Base-by-base conservation (phyloP, 2,329 filamentous ascomycete genomes). In the Xylariaceae sp. region DNA sequence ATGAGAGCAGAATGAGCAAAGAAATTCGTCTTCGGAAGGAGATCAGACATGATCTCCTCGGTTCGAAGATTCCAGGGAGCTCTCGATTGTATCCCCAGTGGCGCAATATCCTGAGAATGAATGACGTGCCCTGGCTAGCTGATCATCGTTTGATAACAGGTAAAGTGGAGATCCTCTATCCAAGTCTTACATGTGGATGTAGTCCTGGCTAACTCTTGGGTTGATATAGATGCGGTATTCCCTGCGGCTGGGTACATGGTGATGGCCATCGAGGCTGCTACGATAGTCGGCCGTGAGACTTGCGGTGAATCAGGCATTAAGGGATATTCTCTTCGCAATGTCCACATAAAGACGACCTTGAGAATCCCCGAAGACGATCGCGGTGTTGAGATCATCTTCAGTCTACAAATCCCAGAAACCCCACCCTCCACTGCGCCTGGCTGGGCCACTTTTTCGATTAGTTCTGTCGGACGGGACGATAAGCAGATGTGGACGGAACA, bases 401-500 rank as follows among this genome's bases (percentile, higher is more conserved):
- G 33, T 28, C 11, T 50, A 17, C 34, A 39, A 14, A 12, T 28
- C 2, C 17, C 13, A 2, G 33, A 37, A 14, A 24, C 38, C 1
- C 19, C 24, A 3, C n/a, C 12, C 4, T 24, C 21, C 7, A 24
- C 21, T 11, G 17, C 28, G 6, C 9, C 41, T 1, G 11, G 23
- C n/a, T 47, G 41, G 41, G 35, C 34, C 3, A 32, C 18, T 5
- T 41, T 44, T 23, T 38, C 41, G 3, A n/a, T 44, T 4, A 37
- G 23, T 11, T 50, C 48, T 2, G 36, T 44, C 4, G 17, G 5
- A 2, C 21, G 31, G 2, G 38, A 40, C 3, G 17, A 36, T 4
- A 12, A 18, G 4, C 21, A 24, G 11, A 27, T 39, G 11, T 51
- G 48, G 48, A 38, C 40, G 2, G 39, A 51, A 14, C 48, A 51